Evolutionary conservation across 139 green algal species (phyloP).

Genomic region (Picochlorum costavermella): DNA sequence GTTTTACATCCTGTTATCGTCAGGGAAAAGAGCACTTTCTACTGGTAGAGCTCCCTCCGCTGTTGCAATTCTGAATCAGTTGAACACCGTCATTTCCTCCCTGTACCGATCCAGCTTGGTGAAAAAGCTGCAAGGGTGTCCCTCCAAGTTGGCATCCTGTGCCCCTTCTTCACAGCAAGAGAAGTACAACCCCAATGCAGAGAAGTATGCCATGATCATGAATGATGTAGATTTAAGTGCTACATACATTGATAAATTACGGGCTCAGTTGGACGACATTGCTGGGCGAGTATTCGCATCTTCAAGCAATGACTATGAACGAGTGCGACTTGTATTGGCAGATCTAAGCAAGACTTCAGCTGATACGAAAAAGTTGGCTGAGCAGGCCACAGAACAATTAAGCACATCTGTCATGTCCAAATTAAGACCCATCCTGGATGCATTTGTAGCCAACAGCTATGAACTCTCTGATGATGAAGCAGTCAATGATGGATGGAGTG

Average conservation of each 20-base stretch:
- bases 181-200: slow-evolving; percentile 6
- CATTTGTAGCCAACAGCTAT: slow-evolving; percentile 51
- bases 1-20: slow-evolving; percentile 91
- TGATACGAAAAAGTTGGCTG: slow-evolving; percentile 51
- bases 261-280: slow-evolving; percentile 65
- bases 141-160: slow-evolving; percentile 8
- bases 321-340: slow-evolving; percentile 50
- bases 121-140: slow-evolving; percentile 28
- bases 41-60: slow-evolving; percentile 46
- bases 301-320: slow-evolving; percentile 51
- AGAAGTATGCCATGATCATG: slow-evolving; percentile 31
- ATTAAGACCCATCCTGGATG: slow-evolving; percentile 59
- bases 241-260: slow-evolving; percentile 74
- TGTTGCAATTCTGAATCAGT: slow-evolving; percentile 35
- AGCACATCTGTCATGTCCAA: slow-evolving; percentile 54
- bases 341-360: slow-evolving; percentile 73
- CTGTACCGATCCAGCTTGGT: slow-evolving; percentile 31
- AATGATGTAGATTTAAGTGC: slow-evolving; percentile 77
- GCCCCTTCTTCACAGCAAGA: slow-evolving; percentile 4
- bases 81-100: slow-evolving; percentile 32
- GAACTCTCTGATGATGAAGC: slow-evolving; percentile 70
- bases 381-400: slow-evolving; percentile 58
- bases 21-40: slow-evolving; percentile 54
- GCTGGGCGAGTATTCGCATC: slow-evolving; percentile 40
- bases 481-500: slow-evolving; percentile 54